Conservation (phyloP, 257 asterid genomes). For the Jaltomata sinuosa region DNA sequence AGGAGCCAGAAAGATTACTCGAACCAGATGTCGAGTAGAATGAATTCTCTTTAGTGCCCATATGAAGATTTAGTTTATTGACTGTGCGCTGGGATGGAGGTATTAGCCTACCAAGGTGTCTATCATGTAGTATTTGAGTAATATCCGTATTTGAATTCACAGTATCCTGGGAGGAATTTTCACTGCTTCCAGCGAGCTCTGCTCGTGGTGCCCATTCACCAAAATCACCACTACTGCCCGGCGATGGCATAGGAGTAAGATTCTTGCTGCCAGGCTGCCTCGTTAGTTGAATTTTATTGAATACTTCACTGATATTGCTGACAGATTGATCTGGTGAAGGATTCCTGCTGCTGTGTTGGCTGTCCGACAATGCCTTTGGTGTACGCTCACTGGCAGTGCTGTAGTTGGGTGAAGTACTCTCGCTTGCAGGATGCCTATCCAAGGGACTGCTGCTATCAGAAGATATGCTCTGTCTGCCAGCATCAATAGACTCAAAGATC, state of each 20-base stretch:
- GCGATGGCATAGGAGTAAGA: conserved; percentile 10
- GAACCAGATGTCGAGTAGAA: conserved; percentile 15
- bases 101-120: conserved; percentile 15
- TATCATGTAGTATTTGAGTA: conserved; percentile 2
- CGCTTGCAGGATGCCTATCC: neutral
- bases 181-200: conserved; percentile 16
- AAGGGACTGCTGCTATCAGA: neutral
- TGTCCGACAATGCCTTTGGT: neutral
- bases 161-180: conserved; percentile 16
- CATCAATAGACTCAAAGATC: conserved; percentile 22
- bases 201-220: conserved; percentile 5
- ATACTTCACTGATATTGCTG: neutral
- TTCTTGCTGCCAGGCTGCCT: conserved; percentile 17
- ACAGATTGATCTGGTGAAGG: neutral
- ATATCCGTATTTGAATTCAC: conserved; percentile 9
- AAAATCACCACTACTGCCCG: conserved; percentile 9
- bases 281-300: neutral
- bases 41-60: conserved; percentile 14
- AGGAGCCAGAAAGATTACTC: conserved; percentile 18
- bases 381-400: neutral
- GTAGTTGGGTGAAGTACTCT: neutral
- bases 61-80: conserved; percentile 16
- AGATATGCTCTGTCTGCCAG: conserved; percentile 14
- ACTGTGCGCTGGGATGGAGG: conserved; percentile 14
- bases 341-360: neutral